These are phyloP conservation scores for Thielaviopsis punctulata DNA, from an alignment of 2,329 filamentous ascomycete genomes.

Conservation along the genomic window DNA sequence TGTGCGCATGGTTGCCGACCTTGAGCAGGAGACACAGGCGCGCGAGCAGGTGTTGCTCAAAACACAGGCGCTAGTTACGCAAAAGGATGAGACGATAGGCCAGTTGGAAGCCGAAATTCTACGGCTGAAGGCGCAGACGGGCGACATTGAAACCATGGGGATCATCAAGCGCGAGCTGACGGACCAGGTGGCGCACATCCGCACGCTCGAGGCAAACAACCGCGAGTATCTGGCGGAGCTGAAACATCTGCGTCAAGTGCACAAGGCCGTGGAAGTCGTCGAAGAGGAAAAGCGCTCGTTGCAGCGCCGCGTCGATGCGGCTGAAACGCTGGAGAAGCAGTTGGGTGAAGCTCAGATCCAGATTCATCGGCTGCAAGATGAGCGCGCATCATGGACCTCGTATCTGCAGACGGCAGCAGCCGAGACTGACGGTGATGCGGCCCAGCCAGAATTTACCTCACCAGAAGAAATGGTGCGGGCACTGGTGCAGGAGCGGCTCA, in stretches of 20 bases:
- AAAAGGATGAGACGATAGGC: slow-evolving; percentile 54
- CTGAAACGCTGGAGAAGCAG: slow-evolving; percentile 58
- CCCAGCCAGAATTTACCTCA: slow-evolving; percentile 59
- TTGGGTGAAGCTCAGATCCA: slow-evolving; percentile 66
- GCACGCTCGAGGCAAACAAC: slow-evolving; percentile 63
- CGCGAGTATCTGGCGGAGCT: slow-evolving; percentile 66
- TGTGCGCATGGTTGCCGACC: slow-evolving; percentile 34
- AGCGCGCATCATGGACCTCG: slow-evolving; percentile 69
- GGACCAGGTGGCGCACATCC: slow-evolving; percentile 84
- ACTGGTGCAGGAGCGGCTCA: slow-evolving; percentile 65
- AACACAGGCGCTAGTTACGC: slow-evolving; percentile 47
- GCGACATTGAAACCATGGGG: slow-evolving; percentile 68
- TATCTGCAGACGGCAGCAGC: slow-evolving; percentile 46
- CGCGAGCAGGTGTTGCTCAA: slow-evolving; percentile 39
- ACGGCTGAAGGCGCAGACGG: slow-evolving; percentile 68
- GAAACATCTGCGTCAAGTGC: slow-evolving; percentile 60
- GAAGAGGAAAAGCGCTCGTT: slow-evolving; percentile 86
- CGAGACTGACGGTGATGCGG: slow-evolving; percentile 40
- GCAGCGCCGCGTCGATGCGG: slow-evolving; percentile 57
- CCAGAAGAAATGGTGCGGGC: slow-evolving; percentile 77
- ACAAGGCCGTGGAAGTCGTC: slow-evolving; percentile 80
- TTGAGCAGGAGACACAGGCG: slow-evolving; percentile 38
- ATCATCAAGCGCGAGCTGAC: slow-evolving; percentile 77
- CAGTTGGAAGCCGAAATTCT: slow-evolving; percentile 69
- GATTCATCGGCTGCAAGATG: slow-evolving; percentile 73